Evolutionary conservation across 2,329 filamentous ascomycete genomes (phyloP), one percentile per base, ranked within the genome.

Genomic region (Ophiosphaerella herpotricha): DNA sequence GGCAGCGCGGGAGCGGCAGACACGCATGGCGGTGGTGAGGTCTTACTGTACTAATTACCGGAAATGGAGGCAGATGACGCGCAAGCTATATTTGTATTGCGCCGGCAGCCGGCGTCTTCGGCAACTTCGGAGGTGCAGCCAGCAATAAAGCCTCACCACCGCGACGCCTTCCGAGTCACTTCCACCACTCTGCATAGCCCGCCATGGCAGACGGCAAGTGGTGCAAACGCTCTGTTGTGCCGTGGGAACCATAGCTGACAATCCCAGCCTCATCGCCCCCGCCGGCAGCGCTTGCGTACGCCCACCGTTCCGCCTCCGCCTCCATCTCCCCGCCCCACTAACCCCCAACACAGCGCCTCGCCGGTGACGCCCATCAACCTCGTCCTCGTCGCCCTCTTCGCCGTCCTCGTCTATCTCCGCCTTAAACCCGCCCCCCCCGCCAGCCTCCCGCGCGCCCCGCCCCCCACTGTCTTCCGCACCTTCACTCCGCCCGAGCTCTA

Each of bases 401-500:
- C 78, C 45, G 64, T 84, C 57, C 70, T 85, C 29, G 67, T 82
- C 38, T 87, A 85, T 73, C 75, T 80, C 63, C 83, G 84, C 59
- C 77, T 86, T 59, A 80, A 82, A 38, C 82, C 83, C 40, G 76
- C 78, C 51, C 71, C 77, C 7, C 75, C 79, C 31, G 70, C 78
- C 37, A 73, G 73, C 5, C 78, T 86, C 16, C 82, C 83, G 21
- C 75, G 77, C 50, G 76, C 78, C 24, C 81, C 83, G 12, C 82
- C 85, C 4, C 91, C 91, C 4, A 85, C 94, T 40, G 86, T 97
- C 56, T 97, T 93, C 71, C 90, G 89, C 43, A 89, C 89, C 58
- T 96, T 91, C 78, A 93, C 87, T 12, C 90, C 90, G 21, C 85
- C 78, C 36, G 90, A 90, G 4, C 85, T 99, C n/a, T 82, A 91